Base-by-base conservation (phyloP, 2,329 filamentous ascomycete species). In the Plectosphaerella plurivora region DNA sequence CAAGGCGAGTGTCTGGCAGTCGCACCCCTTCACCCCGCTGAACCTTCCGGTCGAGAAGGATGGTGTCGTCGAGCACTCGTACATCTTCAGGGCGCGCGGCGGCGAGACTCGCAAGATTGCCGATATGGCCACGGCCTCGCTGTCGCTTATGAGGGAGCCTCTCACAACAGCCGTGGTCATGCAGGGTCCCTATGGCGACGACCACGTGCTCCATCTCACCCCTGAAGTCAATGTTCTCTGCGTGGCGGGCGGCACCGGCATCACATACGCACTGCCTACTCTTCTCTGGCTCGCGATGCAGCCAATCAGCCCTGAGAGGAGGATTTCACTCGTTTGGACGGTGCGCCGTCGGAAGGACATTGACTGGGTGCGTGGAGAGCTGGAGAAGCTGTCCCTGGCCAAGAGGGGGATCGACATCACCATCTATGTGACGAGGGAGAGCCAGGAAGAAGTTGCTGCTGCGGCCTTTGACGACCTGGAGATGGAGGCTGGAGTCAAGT, bases 1-100 rank as follows among this genome's bases (percentile, higher is more conserved):
- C 0, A 78, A 84, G 55, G 72, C 82, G 33, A 85, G 77, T 59
- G 77, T 89, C 59, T 89, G 85, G 84, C 86, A 90, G 65, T 83
- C 83, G 0, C 87, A 90, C 60, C 87, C 87, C 0, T 87, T 89
- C 61, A 89, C 85, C 0, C 82, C 84, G 0, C 70, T 84, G 9
- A 83, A 77, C 51, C 64, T 79, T 0, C 83, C 82, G 22, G 22
- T 22, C 0, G 59, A 68, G 7, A 60, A 65, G 18, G 63, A 69
- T 50, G 67, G 73, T 1, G 57, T 62, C 2, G 73, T 79, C 10
- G 66, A 69, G 39, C 80, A 84, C 57, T 75, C 77, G 15, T 84
- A 84, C 58, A 73, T 84, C 47, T 70, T 86, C 54, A 73, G 82
- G 5, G 80, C 79, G 5, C 81, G 81, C 55, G 67, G 68, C 1